These are phyloP conservation scores for Pseudophaeomoniella oleicola DNA, from an alignment of 2,329 filamentous ascomycete genomes.

Conservation along the genomic window DNA sequence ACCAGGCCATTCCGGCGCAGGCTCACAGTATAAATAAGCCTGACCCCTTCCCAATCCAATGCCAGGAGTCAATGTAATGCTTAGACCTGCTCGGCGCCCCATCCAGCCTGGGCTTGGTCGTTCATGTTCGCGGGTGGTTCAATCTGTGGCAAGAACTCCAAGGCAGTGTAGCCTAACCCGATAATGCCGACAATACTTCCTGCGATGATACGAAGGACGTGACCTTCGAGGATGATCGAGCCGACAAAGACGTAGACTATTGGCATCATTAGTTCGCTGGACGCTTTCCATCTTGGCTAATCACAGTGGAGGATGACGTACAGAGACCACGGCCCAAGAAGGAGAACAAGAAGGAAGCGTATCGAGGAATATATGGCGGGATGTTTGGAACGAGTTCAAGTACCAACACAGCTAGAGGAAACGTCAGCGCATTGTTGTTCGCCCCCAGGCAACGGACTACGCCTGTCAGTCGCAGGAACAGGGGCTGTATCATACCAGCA, in stretches of 20 bases:
- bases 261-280: conserved; percentile 5
- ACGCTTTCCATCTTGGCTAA: neutral
- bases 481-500: conserved; percentile 42
- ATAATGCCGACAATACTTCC: conserved; percentile 64
- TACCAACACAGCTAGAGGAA: conserved; percentile 42
- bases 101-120: conserved; percentile 53
- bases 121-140: conserved; percentile 73
- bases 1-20: too few relatives aligned
- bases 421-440: conserved; percentile 10
- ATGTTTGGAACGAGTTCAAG: conserved; percentile 75
- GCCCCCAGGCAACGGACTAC: neutral
- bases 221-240: conserved; percentile 60
- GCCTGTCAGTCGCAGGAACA: conserved; percentile 7
- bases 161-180: conserved; percentile 61
- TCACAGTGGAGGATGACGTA: conserved; percentile 37
- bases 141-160: conserved; percentile 66
- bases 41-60: too few relatives aligned
- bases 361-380: conserved; percentile 78
- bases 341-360: conserved; percentile 95
- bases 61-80: too few relatives aligned
- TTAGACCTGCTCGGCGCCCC: conserved; percentile 66
- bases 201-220: conserved; percentile 55
- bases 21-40: too few relatives aligned
- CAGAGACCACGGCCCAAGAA: conserved; percentile 91
- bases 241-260: conserved; percentile 94